Conservation (phyloP, 2,329 filamentous ascomycete species). For the Beauveria australis region DNA sequence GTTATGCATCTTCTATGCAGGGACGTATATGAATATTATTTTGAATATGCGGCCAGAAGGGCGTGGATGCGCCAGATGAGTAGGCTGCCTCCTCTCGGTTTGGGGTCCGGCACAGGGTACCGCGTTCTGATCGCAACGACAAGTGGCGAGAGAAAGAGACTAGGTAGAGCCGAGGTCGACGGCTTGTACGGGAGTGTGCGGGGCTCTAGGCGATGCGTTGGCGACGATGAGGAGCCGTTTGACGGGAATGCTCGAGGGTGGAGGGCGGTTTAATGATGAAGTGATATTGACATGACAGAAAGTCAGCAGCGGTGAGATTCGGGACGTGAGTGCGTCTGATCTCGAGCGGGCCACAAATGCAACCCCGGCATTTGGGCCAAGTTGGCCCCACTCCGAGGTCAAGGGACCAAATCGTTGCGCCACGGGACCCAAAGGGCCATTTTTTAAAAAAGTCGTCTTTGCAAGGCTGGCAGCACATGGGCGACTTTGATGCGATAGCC, state of each 20-base stretch:
- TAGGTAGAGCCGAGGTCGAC: background rate
- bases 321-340: background rate
- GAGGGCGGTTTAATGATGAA: background rate
- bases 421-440: background rate
- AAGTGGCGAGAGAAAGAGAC: background rate
- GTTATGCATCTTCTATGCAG: background rate
- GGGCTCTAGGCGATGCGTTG: background rate
- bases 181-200: no score
- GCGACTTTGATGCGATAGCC: no score
- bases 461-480: background rate
- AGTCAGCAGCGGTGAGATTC: background rate
- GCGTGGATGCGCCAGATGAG: background rate
- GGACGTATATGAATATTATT: background rate
- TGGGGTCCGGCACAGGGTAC: background rate
- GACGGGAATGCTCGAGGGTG: background rate
- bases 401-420: background rate
- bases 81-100: background rate
- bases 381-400: conserved; percentile 4
- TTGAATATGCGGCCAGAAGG: background rate
- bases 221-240: background rate
- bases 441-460: background rate
- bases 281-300: background rate
- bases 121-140: background rate
- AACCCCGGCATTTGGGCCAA: background rate
- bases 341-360: background rate